Base-by-base conservation (phyloP, 306 rosid species). In the Acacia crassicarpa region DNA sequence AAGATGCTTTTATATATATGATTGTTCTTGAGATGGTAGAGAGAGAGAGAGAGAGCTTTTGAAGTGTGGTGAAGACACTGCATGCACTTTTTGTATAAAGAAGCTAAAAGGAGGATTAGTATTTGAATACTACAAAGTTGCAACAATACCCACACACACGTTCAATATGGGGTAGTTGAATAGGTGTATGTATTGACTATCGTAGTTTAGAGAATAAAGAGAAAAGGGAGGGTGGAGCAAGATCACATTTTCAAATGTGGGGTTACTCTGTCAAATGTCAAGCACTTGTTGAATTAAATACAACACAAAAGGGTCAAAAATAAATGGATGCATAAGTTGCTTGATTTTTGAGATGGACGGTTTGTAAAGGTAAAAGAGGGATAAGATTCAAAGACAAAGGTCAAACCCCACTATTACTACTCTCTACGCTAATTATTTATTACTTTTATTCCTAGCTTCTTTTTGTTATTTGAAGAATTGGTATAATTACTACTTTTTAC, bases 61-160 rank as follows among this genome's bases (percentile, higher is more conserved):
- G 80, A 88, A 41, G 83, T 82, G 88, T 72, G 67, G 78, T 65
- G 72, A 68, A 79, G 74, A 82, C 77, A 82, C 69, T 80, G 66
- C 75, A 48, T 82, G 49, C 78, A 62, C 88, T 83, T 87, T 87
- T 85, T 85, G 81, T 67, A 78, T 77, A 82, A 79, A 87, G 85
- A 83, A 88, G 83, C 83, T 54, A 74, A 82, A 59, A 71, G 75
- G 72, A 67, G 41, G 83, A 41, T 66, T 23, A 25, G 58, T 27
- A 58, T 71, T 44, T 82, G 84, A 71, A 84, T 74, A 80, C 70
- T 68, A 62, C 62, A 73, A 72, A 72, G 74, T 25, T 69, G 30
- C 41, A 6, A 16, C 41, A 63, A 62, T 27, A 62, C 67, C 68
- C 68, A 62, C 15, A 62, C 19, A 15, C 19, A 56, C 15, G 62